Percentiles rank a stretch among this genome's conserved stretches.
Evolutionary conservation across 257 asterid species (phyloP).

Genomic region (Rehmannia glutinosa): DNA sequence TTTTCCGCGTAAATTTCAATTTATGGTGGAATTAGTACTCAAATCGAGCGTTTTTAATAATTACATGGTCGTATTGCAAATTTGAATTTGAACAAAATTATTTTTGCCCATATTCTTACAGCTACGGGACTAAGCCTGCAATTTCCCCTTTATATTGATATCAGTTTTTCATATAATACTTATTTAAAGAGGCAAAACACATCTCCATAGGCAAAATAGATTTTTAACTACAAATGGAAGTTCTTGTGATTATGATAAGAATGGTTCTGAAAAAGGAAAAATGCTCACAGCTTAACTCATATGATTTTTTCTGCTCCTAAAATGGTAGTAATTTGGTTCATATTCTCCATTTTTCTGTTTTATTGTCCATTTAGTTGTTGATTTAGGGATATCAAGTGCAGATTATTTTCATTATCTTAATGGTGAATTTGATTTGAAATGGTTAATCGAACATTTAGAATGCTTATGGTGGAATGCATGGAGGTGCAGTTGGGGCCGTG

Average conservation of each 20-base stretch:
- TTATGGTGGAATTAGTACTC: too few species aligned
- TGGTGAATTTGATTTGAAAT: conserved; percentile 9
- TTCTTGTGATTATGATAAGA: not conserved
- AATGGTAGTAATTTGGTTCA: not conserved
- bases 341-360: not conserved
- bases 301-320: not conserved
- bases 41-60: too few species aligned
- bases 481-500: conserved; percentile 81
- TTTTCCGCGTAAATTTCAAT: too few species aligned
- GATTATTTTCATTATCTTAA: not conserved
- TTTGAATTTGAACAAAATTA: too few species aligned
- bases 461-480: conserved; percentile 70
- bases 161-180: too few species aligned
- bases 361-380: not conserved
- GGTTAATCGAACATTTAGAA: conserved; percentile 37
- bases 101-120: too few species aligned
- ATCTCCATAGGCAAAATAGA: too few species aligned
- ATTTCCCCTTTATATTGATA: too few species aligned
- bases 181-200: too few species aligned
- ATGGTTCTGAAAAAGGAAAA: not conserved
- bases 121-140: too few species aligned
- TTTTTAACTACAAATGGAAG: not conserved
- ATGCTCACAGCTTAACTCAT: not conserved
- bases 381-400: not conserved
- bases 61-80: too few species aligned